These are phyloP conservation scores for Xylaria sp. DNA, from an alignment of 2,329 filamentous ascomycete species.

Conservation along the genomic window DNA sequence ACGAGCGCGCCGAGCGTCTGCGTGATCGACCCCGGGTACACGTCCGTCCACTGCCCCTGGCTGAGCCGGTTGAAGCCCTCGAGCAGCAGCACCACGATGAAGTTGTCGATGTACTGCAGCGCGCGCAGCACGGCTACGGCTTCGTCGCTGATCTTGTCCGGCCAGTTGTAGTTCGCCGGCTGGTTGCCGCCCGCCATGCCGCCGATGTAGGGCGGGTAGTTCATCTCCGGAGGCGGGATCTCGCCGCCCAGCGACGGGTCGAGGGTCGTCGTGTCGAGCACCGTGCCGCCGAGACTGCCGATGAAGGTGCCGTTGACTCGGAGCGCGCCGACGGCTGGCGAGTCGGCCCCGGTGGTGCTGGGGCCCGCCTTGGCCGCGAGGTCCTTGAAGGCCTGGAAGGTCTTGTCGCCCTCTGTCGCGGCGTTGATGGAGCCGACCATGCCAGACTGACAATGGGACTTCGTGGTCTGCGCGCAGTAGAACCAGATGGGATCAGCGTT, in stretches of 20 bases:
- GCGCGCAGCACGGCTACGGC: conserved; percentile 38
- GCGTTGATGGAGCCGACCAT: conserved; percentile 57
- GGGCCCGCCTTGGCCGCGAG: conserved; percentile 43
- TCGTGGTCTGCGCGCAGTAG: conserved; percentile 45
- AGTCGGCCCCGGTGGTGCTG: conserved; percentile 43
- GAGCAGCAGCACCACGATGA: conserved; percentile 42
- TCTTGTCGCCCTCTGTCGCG: conserved; percentile 42
- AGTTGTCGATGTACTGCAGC: conserved; percentile 43
- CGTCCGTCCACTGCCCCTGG: conserved; percentile 39
- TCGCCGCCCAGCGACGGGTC: conserved; percentile 34
- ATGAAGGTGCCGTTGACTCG: conserved; percentile 43
- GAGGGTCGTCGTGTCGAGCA: conserved; percentile 38
- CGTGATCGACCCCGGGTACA: conserved; percentile 43
- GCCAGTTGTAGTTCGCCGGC: conserved; percentile 44
- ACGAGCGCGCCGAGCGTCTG: conserved; percentile 42
- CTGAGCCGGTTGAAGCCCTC: conserved; percentile 40
- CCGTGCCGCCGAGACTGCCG: conserved; percentile 35
- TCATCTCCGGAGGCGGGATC: conserved; percentile 37
- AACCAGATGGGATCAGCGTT: conserved; percentile 46
- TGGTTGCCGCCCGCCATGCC: conserved; percentile 45
- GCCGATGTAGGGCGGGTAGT: conserved; percentile 37
- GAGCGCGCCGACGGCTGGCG: conserved; percentile 44
- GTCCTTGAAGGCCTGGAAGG: conserved; percentile 45
- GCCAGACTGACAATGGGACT: conserved; percentile 47
- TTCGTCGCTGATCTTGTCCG: conserved; percentile 37